Base-by-base conservation (phyloP, 2,329 filamentous ascomycete genomes). In the Diaporthe vexans region DNA sequence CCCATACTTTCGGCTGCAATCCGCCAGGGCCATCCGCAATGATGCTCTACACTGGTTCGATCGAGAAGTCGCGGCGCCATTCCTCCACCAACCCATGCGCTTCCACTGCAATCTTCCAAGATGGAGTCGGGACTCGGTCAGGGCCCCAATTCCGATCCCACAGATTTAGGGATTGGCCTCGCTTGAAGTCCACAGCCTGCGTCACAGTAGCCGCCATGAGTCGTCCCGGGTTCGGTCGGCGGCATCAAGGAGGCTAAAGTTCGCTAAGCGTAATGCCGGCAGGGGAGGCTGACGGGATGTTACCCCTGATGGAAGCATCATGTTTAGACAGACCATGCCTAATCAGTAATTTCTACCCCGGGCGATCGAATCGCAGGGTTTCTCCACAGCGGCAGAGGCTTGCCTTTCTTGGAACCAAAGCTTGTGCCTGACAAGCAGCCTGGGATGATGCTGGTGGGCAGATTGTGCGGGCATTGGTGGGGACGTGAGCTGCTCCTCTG, bases 51-150 rank as follows among this genome's bases (percentile, higher is more conserved):
- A 65, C 51, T 65, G 19, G 24, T 10, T 63, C 67, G 40, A 70
- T 57, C 51, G 71, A 57, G 19, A 46, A 43, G 51, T 10, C 71
- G 37, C 46, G 51, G 52, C 37, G 57, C 15, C 35, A 11, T 58
- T 68, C 52, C 52, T 57, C 61, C 37, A 52, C 51, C 54, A 46
- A 33, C 54, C 67, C 40, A 54, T 46, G 57, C 57, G 26, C 74
- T 71, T 26, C 65, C 71, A 73, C 74, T 73, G 74, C 51, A 75
- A 75, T 75, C 37, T 75, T 73, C 56, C 51, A 59, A 37, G 24
- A 59, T 59, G 74, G 71, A 21, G 43, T 51, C 57, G 21, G 37
- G n/a, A 46, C 51, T 73, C 37, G 51, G 21, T 71, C 46, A 4
- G 37, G 43, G 35, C 51, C 52, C 63, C 63, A 73, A 63, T 46